Percentiles rank a stretch among this genome's conserved stretches.
Evolutionary conservation across 352 stramenopile species (phyloP).

Genomic region (Phytophthora palmivora): DNA sequence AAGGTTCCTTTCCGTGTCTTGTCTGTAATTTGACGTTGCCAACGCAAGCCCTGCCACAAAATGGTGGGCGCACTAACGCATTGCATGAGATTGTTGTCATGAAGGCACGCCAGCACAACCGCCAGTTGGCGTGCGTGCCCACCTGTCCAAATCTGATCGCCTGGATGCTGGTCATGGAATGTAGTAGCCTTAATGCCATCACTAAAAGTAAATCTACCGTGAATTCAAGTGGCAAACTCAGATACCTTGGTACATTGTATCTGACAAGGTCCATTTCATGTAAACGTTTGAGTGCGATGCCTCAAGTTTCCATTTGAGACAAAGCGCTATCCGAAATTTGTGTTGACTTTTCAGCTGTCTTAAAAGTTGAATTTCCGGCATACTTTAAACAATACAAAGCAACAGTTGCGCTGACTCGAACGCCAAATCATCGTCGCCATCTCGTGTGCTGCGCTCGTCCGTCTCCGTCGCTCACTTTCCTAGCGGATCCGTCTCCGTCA

Average conservation of each 20-base stretch:
- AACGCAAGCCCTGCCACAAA: conserved; percentile 4
- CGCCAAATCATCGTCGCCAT: conserved; percentile 25
- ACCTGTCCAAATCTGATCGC: not conserved
- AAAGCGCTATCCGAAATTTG: not conserved
- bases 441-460: conserved; percentile 8
- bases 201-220: too few species aligned
- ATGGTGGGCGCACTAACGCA: conserved; percentile 3
- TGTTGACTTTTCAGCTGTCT: not conserved
- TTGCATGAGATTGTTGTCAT: not conserved
- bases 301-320: not conserved
- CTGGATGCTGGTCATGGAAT: too few species aligned
- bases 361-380: not conserved
- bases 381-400: not conserved
- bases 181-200: too few species aligned
- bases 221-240: too few species aligned
- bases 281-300: not conserved
- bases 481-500: conserved; percentile 7
- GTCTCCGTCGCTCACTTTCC: conserved; percentile 21
- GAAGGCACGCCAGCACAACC: too few species aligned
- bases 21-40: conserved; percentile 14
- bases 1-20: conserved; percentile 18
- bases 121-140: not conserved
- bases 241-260: too few species aligned
- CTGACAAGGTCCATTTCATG: too few species aligned
- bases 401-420: conserved; percentile 29